A percentile compares a stretch with the other conserved stretches of the same genome.
phyloP scores from a whole-genome alignment of 2,329 filamentous ascomycete genomes.

The Salinomyces thailandicus region DNA sequence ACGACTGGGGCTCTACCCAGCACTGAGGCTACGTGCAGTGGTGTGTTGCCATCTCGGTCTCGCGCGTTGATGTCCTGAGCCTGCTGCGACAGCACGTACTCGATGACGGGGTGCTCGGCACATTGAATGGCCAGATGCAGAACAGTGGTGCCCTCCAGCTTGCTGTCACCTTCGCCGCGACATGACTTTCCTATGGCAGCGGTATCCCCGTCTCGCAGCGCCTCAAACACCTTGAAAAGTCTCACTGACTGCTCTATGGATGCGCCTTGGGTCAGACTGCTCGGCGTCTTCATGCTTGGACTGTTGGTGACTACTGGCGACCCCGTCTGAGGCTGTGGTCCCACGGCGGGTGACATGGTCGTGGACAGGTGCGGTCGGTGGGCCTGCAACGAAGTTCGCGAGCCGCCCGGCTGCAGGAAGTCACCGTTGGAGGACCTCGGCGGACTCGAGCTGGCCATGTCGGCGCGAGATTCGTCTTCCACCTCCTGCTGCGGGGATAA shows the following conservation, averaged over 20 bases:
- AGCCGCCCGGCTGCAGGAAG: conserved; percentile 15
- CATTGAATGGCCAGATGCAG: conserved; percentile 92
- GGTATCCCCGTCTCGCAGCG: conserved; percentile 80
- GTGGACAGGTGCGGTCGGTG: conserved; percentile 26
- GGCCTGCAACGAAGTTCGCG: conserved; percentile 15
- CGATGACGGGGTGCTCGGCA: conserved; percentile 81
- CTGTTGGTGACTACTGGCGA: conserved; percentile 6
- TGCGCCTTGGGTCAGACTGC: conserved; percentile 26
- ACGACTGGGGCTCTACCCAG: conserved; percentile 75
- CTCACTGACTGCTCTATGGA: conserved; percentile 83
- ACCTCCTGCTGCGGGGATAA: conserved; percentile 9
- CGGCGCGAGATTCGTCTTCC: not conserved
- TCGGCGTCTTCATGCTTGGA: conserved; percentile 11
- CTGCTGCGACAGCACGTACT: conserved; percentile 73
- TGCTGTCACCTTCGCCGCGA: conserved; percentile 36
- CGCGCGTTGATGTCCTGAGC: conserved; percentile 67
- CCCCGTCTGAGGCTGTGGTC: conserved; percentile 3
- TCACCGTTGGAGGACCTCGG: conserved; percentile 14
- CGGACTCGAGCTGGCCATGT: conserved; percentile 8
- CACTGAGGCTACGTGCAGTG: conserved; percentile 75
- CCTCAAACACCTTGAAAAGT: conserved; percentile 90
- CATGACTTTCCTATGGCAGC: conserved; percentile 81
- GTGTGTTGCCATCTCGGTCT: conserved; percentile 89
- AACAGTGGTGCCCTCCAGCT: conserved; percentile 70
- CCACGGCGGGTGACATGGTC: conserved; percentile 24